Conservation (phyloP, 257 asterid species). For the Eucommia ulmoides region DNA sequence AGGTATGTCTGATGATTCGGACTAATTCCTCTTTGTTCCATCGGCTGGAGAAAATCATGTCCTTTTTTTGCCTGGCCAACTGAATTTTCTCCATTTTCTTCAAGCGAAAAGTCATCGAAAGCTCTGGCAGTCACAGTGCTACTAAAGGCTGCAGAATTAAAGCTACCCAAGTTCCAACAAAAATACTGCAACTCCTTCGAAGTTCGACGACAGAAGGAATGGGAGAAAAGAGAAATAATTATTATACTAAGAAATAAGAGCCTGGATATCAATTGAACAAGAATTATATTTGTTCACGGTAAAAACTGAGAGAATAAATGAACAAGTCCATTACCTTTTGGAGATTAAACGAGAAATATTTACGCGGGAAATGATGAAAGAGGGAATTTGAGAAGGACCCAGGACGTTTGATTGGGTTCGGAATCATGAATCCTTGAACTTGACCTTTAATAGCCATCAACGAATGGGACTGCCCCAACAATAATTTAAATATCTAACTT, state of each 20-base stretch:
- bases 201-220: too few species aligned
- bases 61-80: neutral
- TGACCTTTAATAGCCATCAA: too few species aligned
- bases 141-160: neutral
- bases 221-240: neutral
- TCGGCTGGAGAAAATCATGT: neutral
- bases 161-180: neutral
- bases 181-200: constrained; percentile 2
- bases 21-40: neutral
- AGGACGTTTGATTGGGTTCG: neutral
- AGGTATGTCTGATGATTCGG: neutral
- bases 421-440: neutral
- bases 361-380: neutral
- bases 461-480: too few species aligned
- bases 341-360: neutral
- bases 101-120: neutral
- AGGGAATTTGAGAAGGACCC: neutral
- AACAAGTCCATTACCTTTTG: neutral
- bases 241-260: neutral
- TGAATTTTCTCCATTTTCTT: neutral
- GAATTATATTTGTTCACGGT: neutral
- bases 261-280: neutral
- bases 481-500: too few species aligned
- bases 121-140: neutral
- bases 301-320: neutral